Evolutionary conservation across 75 land plant genomes (phyloP).

Genomic region (Picea glauca): DNA sequence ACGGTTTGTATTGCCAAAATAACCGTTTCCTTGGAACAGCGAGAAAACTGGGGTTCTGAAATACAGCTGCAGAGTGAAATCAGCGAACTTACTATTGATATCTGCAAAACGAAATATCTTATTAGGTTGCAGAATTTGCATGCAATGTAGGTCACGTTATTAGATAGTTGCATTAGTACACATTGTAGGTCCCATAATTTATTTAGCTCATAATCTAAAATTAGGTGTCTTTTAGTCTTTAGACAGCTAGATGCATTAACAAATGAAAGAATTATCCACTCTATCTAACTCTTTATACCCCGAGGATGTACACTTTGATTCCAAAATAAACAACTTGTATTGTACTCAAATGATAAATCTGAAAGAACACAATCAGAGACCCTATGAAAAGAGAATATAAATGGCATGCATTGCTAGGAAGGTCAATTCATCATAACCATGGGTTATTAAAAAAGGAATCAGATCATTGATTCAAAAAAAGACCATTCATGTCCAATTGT

Average conservation of each 20-base stretch:
- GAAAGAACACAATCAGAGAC: neutral
- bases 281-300: neutral
- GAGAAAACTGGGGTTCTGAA: conserved; percentile 55
- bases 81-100: conserved; percentile 67
- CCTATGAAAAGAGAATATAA: neutral
- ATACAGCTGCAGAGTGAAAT: conserved; percentile 53
- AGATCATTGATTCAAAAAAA: too few species aligned
- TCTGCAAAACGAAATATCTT: conserved; percentile 31
- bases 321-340: neutral
- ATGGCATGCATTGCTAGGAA: neutral
- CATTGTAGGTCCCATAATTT: neutral
- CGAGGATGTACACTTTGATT: neutral
- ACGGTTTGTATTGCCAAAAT: conserved; percentile 58
- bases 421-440: neutral
- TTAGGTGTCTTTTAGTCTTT: neutral
- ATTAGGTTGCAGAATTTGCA: too few species aligned
- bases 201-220: neutral
- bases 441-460: neutral
- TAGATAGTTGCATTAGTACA: neutral
- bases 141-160: too few species aligned
- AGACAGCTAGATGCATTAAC: neutral
- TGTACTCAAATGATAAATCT: neutral
- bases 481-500: too few species aligned
- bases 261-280: neutral
- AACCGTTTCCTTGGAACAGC: conserved; percentile 48